Evolutionary conservation across 306 rosid species (phyloP).

Genomic region (Echinosophora koreensis): DNA sequence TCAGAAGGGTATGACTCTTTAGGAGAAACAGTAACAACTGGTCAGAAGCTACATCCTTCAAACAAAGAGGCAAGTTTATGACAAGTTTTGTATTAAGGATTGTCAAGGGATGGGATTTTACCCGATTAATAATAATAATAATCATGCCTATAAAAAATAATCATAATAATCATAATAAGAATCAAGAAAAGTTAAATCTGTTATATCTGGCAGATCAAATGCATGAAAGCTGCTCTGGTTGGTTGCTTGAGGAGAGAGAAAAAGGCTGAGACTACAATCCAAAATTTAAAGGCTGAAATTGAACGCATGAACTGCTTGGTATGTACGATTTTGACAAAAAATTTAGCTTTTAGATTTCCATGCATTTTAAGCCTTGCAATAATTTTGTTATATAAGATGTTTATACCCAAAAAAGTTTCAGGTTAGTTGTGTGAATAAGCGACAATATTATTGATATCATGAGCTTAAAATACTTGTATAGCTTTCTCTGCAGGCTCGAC

Average conservation of each 20-base stretch:
- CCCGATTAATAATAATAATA: not conserved
- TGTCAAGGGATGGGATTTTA: constrained; percentile 12
- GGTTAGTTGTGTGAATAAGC: constrained; percentile 24
- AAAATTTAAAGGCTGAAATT: constrained; percentile 69
- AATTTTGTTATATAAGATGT: not conserved
- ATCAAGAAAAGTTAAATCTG: constrained; percentile 42
- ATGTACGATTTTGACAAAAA: constrained; percentile 41
- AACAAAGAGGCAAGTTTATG: constrained; percentile 62
- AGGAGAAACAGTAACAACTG: constrained; percentile 48
- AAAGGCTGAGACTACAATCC: constrained; percentile 66
- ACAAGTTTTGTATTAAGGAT: constrained; percentile 30
- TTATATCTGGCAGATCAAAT: constrained; percentile 64
- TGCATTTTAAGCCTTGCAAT: constrained; percentile 10
- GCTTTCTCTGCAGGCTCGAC: constrained; percentile 65
- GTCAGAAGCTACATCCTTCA: constrained; percentile 49
- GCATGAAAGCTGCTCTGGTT: constrained; percentile 66
- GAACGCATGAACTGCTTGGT: constrained; percentile 70
- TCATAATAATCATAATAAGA: not conserved
- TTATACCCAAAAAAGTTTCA: not conserved
- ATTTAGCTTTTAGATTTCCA: constrained; percentile 18
- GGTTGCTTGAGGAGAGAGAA: constrained; percentile 89
- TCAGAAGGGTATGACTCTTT: constrained; percentile 54
- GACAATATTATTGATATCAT: constrained; percentile 24
- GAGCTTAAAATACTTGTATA: constrained; percentile 45
- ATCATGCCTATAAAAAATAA: no score